These are phyloP conservation scores for Amaranthus hypochondriacus DNA, from an alignment of 148 eudicot species.

Conservation along the genomic window DNA sequence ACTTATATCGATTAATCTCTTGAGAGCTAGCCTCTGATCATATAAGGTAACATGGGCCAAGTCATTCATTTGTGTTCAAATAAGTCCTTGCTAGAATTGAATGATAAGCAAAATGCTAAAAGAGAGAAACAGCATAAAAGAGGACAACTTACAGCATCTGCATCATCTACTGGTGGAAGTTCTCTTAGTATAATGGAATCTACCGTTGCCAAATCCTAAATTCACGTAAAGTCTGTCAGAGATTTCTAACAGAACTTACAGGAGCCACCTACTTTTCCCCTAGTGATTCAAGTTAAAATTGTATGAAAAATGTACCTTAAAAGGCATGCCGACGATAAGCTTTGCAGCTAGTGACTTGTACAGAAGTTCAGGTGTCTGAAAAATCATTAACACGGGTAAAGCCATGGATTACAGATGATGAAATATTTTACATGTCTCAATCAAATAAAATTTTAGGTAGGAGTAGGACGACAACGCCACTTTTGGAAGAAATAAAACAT, in stretches of 20 bases:
- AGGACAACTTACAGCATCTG: constrained; percentile 61
- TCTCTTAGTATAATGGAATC: constrained; percentile 85
- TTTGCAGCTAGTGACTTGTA: constrained; percentile 90
- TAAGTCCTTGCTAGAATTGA: constrained; percentile 8
- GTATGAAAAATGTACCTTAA: constrained; percentile 50
- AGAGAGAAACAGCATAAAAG: constrained; percentile 4
- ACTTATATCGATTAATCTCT: constrained; percentile 82
- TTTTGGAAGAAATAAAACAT: neutral
- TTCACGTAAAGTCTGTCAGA: constrained; percentile 18
- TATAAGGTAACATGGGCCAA: constrained; percentile 18
- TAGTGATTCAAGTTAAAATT: neutral
- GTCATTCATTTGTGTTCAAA: constrained; percentile 17
- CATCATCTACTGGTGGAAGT: constrained; percentile 80
- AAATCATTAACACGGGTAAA: constrained; percentile 7
- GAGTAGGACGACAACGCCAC: neutral
- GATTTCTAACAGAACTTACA: neutral
- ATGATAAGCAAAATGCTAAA: neutral
- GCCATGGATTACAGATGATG: constrained; percentile 4
- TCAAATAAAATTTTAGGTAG: neutral
- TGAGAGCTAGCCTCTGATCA: constrained; percentile 84
- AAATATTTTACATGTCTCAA: neutral
- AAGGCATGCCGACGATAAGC: constrained; percentile 91
- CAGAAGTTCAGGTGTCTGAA: constrained; percentile 80
- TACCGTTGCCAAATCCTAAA: constrained; percentile 94
- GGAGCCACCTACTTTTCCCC: neutral